Conservation (phyloP, 129 eudicot species). For the Artemisia argyi region DNA sequence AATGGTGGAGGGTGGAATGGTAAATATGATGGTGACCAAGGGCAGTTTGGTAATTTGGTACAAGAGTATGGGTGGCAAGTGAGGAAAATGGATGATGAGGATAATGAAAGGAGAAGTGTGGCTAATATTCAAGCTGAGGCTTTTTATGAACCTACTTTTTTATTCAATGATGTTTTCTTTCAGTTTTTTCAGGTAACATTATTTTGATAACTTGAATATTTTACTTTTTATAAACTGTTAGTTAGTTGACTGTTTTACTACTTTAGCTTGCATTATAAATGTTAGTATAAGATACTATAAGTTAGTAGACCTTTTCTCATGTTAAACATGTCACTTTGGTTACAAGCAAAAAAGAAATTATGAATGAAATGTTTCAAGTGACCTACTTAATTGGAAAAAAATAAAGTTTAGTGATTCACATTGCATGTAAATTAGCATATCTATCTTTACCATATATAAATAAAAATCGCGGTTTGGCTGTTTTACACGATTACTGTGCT, state of each 20-base stretch:
- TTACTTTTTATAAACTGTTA: not conserved
- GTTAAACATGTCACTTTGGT: too few species aligned
- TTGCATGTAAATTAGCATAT: too few species aligned
- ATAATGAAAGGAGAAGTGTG: slow-evolving; percentile 75
- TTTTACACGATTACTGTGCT: not conserved
- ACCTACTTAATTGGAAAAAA: too few species aligned
- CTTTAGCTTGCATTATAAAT: too few species aligned
- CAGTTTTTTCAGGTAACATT: slow-evolving; percentile 57
- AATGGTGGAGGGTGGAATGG: slow-evolving; percentile 20
- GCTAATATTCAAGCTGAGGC: slow-evolving; percentile 91
- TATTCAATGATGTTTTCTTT: slow-evolving; percentile 76
- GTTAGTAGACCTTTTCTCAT: too few species aligned
- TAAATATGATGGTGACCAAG: slow-evolving; percentile 22
- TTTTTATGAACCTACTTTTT: slow-evolving; percentile 65
- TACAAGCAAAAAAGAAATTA: too few species aligned
- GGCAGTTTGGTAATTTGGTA: slow-evolving; percentile 52
- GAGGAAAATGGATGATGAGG: slow-evolving; percentile 79
- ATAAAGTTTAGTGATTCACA: too few species aligned
- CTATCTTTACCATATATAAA: too few species aligned
- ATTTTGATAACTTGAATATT: slow-evolving; percentile 19
- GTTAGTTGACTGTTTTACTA: not conserved
- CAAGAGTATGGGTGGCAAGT: slow-evolving; percentile 76
- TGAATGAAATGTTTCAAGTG: too few species aligned
- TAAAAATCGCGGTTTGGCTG: too few species aligned
- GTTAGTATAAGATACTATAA: too few species aligned